Base-by-base conservation (phyloP, 805 yeast genomes). In the Monosporozyma yasuniensis region DNA sequence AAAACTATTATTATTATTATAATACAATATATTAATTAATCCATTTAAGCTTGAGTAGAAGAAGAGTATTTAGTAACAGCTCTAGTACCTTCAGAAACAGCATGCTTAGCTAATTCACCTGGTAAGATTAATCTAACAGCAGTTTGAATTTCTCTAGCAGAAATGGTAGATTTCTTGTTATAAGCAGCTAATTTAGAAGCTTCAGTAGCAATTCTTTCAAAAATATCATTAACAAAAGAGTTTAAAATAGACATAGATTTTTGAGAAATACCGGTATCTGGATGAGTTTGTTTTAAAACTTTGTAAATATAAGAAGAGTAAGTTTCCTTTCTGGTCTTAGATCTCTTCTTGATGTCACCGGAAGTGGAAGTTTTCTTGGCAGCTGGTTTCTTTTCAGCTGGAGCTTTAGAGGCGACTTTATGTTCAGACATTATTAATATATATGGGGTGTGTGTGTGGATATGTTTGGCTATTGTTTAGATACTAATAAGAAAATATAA, bases 201-300 rank as follows among this genome's bases (percentile, higher is more conserved):
- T 79, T 90, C 97, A 65, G 91, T 75, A 64, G 97, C 97, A 66
- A 91, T 86, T 80, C 98, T 90, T 80, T 90, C 97, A 70, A 90
- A 91, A 71, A 90, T 88, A 76, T 91, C 97, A 77, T 89, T 90
- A 64, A 91, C 97, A 65, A 91, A 91, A 42, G 97, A 91, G 86
- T 91, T 91, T 91, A 91, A 84, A 73, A 91, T 91, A 60, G 96
- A 88, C 96, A 91, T 91, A 59, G 98, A 96, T 72, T 88, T 87
- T 77, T 89, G 96, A 65, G 98, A 90, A 72, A 91, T 91, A 87
- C 97, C 98, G 57, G 98, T 91, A 74, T 91, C 97, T 74, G 97
- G 98, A 77, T 91, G 98, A 56, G 97, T 90, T 81, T 91, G 97
- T 77, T 90, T 90, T 72, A 91, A 84, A 61, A 90, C 97, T 77